Percentiles rank a stretch among this genome's conserved stretches.
These are phyloP conservation scores for Fraxinus albicans DNA, from an alignment of 305 asterid genomes.

Conservation along the genomic window DNA sequence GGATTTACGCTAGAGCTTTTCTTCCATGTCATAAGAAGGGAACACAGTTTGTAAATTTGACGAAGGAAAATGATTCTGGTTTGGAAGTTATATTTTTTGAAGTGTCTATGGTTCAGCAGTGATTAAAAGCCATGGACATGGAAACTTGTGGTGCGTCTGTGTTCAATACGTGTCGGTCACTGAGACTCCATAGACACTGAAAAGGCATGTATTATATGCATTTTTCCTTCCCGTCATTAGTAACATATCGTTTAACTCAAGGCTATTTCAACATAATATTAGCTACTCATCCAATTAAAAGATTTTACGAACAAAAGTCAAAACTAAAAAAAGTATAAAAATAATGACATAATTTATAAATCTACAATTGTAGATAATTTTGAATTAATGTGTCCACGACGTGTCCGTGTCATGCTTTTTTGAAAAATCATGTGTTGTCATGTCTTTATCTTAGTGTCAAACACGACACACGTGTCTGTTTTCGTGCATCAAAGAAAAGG, in stretches of 20 bases:
- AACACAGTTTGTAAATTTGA: slow-evolving; percentile 6
- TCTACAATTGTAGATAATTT: not conserved
- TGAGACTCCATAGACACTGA: not conserved
- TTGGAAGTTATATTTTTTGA: not conserved
- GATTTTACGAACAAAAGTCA: not conserved
- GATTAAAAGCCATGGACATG: not conserved
- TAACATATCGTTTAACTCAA: not conserved
- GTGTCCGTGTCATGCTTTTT: not conserved
- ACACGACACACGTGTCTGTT: not conserved
- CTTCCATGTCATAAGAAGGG: not conserved
- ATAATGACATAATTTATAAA: not conserved
- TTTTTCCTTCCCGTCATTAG: not conserved
- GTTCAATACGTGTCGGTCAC: not conserved
- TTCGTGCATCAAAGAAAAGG: not conserved
- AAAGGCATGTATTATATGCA: not conserved
- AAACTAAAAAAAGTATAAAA: not conserved
- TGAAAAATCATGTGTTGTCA: not conserved
- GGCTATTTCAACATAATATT: not conserved
- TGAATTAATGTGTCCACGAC: not conserved
- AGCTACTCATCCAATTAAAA: not conserved
- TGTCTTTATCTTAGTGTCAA: not conserved
- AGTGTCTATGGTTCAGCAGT: not conserved
- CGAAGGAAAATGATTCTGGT: not conserved
- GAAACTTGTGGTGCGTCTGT: not conserved
- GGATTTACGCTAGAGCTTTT: not conserved